Conservation (phyloP, 495 filamentous ascomycete genomes). For the Hypoxylon trugodes region DNA sequence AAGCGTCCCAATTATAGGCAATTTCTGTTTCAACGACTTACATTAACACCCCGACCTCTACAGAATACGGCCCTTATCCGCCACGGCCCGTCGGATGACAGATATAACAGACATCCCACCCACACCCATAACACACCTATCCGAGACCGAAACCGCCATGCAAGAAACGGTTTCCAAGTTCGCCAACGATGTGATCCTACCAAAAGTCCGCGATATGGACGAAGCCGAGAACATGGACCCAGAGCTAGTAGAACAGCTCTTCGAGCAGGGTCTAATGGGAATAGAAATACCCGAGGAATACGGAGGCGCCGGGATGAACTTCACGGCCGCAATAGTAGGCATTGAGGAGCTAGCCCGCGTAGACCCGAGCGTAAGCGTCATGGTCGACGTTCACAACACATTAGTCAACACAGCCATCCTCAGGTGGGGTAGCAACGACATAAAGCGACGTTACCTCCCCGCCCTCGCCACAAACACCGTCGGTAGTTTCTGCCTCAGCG, state of each 20-base stretch:
- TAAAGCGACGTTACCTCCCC: conserved; percentile 87
- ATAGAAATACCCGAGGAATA: conserved; percentile 98
- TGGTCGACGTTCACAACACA: conserved; percentile 97
- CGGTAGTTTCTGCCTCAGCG: conserved; percentile 95
- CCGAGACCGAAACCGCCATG: conserved; percentile 90
- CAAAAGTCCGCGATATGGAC: conserved; percentile 97
- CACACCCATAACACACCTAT: conserved; percentile 92
- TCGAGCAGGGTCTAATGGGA: conserved; percentile 97
- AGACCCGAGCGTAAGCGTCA: conserved; percentile 91
- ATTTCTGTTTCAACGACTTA: neutral
- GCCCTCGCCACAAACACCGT: conserved; percentile 88
- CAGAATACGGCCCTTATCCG: conserved; percentile 70
- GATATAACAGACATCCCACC: conserved; percentile 79
- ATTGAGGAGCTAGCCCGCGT: conserved; percentile 97
- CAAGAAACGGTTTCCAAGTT: conserved; percentile 90
- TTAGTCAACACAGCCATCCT: conserved; percentile 93
- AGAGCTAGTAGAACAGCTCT: conserved; percentile 85
- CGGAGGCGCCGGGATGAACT: conserved; percentile 98
- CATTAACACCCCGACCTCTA: conserved; percentile 10
- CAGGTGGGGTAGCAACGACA: conserved; percentile 78
- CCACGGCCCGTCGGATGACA: conserved; percentile 65
- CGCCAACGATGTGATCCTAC: conserved; percentile 84
- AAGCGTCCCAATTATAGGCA: conserved; percentile 41
- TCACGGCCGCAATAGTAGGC: conserved; percentile 92
- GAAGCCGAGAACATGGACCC: conserved; percentile 96